A percentile compares a stretch with the other conserved stretches of the same genome.
Evolutionary conservation across 495 filamentous ascomycete genomes (phyloP).

Genomic region (Penicillium argentinense): DNA sequence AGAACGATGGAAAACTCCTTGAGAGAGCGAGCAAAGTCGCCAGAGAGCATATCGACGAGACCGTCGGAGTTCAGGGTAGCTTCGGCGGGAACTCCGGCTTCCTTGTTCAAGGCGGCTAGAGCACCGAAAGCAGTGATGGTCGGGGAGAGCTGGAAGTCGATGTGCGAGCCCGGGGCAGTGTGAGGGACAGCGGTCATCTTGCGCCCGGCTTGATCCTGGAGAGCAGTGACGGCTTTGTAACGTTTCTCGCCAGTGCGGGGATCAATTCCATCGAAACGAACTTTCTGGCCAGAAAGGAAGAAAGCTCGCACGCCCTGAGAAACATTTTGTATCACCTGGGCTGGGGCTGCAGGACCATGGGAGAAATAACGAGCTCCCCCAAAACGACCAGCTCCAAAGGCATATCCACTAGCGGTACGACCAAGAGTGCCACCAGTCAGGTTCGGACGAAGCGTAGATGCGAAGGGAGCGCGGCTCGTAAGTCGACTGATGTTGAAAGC

Average conservation of each 20-base stretch:
- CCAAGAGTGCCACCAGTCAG: slow-evolving; percentile 85
- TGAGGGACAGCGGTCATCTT: slow-evolving; percentile 56
- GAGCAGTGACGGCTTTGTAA: slow-evolving; percentile 65
- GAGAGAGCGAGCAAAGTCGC: slow-evolving; percentile 84
- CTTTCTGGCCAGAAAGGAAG: slow-evolving; percentile 81
- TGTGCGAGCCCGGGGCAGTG: slow-evolving; percentile 67
- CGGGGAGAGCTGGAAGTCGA: slow-evolving; percentile 86
- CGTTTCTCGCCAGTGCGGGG: slow-evolving; percentile 69
- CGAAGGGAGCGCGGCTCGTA: slow-evolving; percentile 79
- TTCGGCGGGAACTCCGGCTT: slow-evolving; percentile 28
- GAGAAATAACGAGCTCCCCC: slow-evolving; percentile 85
- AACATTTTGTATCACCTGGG: slow-evolving; percentile 93
- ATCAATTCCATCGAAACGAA: slow-evolving; percentile 74
- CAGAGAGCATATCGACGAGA: slow-evolving; percentile 78
- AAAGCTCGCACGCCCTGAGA: slow-evolving; percentile 88
- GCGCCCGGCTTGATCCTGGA: slow-evolving; percentile 67
- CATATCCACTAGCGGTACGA: slow-evolving; percentile 85
- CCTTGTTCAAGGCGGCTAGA: slow-evolving; percentile 39
- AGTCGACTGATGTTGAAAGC: slow-evolving; percentile 64
- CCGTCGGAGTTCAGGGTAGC: slow-evolving; percentile 71
- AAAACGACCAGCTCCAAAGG: slow-evolving; percentile 64
- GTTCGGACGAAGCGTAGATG: slow-evolving; percentile 86
- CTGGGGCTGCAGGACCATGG: slow-evolving; percentile 77
- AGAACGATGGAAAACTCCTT: slow-evolving; percentile 79
- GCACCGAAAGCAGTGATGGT: slow-evolving; percentile 80